Percentiles rank a stretch among this genome's conserved stretches.
Evolutionary conservation across 805 yeast genomes (phyloP).

Genomic region (Kodamaea lidongshanica): DNA sequence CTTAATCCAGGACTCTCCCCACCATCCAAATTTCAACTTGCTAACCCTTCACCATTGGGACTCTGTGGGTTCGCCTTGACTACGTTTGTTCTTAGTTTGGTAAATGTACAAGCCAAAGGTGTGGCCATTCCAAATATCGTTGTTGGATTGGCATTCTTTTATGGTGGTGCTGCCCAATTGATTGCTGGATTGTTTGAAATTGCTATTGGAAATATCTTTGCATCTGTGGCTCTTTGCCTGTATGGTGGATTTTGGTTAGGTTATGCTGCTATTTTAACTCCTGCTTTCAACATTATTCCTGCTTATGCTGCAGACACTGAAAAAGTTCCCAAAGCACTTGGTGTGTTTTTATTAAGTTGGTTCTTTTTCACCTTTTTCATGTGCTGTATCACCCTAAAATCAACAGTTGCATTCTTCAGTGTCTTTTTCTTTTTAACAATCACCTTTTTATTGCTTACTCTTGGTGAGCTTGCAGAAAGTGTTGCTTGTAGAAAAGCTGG

Average conservation of each 20-base stretch:
- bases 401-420: constrained; percentile 38
- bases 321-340: constrained; percentile 31
- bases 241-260: constrained; percentile 76
- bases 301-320: constrained; percentile 25
- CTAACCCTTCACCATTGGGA: constrained; percentile 75
- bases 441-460: constrained; percentile 37
- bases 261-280: constrained; percentile 54
- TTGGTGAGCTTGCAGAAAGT: constrained; percentile 28
- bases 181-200: constrained; percentile 74
- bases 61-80: constrained; percentile 65
- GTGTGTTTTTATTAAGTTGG: constrained; percentile 37
- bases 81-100: constrained; percentile 57
- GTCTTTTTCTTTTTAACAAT: constrained; percentile 36
- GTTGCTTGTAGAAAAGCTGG: constrained; percentile 29
- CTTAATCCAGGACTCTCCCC: constrained; percentile 57
- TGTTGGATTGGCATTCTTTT: constrained; percentile 61
- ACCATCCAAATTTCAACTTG: constrained; percentile 37
- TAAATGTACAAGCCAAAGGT: constrained; percentile 64
- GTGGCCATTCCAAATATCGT: constrained; percentile 55
- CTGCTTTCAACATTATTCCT: constrained; percentile 31
- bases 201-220: constrained; percentile 71
- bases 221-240: constrained; percentile 56
- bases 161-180: constrained; percentile 68
- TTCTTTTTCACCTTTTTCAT: constrained; percentile 40
- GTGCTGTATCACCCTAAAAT: constrained; percentile 36